Evolutionary conservation across 1,284 basidiomycete genomes (phyloP), one percentile per base, ranked within the genome.

Genomic region (Blastosporella zonata): DNA sequence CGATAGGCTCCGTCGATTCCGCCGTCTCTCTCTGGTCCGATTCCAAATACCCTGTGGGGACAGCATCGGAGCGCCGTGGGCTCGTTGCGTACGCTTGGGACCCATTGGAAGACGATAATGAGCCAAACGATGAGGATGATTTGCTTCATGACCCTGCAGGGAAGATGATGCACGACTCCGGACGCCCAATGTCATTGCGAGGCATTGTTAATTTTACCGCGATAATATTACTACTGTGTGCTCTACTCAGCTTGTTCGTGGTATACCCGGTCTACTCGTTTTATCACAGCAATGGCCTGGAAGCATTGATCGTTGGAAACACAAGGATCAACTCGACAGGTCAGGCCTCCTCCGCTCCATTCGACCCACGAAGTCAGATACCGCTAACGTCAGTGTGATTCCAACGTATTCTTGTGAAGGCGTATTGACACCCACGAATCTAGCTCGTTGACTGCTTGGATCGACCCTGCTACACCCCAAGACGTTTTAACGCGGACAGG

Each of bases 81-180:
- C 49, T 72, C 13, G 57, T 72, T 2, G 64, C 68, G 12, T 72
- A 71, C 45, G 65, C 64, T 6, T 69, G 66, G 49, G 65, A 70
- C 49, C 67, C 67, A 1, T 58, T 59, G 6, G 21, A 59, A 18
- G 62, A 67, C 33, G 62, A 63, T 1, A 54, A 57, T 6, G 60
- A 55, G 3, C 52, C 58, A 10, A 55, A 55, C 8, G 64, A 67
- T 27, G 65, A 64, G 18, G 60, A 60, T 25, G 66, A 67, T 41
- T 44, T 52, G 48, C 49, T 65, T 23, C 59, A 67, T 43, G 61
- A 62, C 41, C 57, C 62, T 2, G 53, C 58, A 3, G 56, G 56
- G 36, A 59, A 58, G 43, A 47, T 48, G 22, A 53, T 56, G 9
- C 45, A 52, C 20, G 46, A 51, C 9, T n/a, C 35, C 18, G 51